Evolutionary conservation across 2,329 filamentous ascomycete species (phyloP).

Genomic region (Sclerotinia glacialis): DNA sequence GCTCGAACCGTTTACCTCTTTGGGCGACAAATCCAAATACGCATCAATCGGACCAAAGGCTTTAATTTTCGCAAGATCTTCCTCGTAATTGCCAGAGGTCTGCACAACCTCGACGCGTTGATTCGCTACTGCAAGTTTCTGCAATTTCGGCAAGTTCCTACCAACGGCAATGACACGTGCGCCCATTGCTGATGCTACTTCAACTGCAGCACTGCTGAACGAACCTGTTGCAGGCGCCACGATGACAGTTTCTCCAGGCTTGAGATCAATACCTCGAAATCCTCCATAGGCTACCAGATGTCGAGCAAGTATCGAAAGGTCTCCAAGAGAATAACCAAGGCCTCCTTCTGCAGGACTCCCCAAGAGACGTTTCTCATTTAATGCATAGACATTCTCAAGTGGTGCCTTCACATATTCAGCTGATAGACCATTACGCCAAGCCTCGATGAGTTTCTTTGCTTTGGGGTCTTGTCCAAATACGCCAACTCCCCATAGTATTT

Average conservation of each 20-base stretch:
- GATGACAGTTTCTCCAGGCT: slow-evolving; percentile 47
- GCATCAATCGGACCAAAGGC: slow-evolving; percentile 42
- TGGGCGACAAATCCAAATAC: slow-evolving; percentile 48
- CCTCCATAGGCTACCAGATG: slow-evolving; percentile 49
- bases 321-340: slow-evolving; percentile 25
- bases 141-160: slow-evolving; percentile 42
- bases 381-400: slow-evolving; percentile 40
- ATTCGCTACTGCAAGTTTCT: slow-evolving; percentile 37
- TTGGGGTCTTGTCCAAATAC: slow-evolving; percentile 33
- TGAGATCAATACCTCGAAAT: slow-evolving; percentile 44
- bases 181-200: slow-evolving; percentile 48
- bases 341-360: slow-evolving; percentile 20
- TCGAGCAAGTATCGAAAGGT: slow-evolving; percentile 23
- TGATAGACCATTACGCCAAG: slow-evolving; percentile 40
- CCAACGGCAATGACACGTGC: slow-evolving; percentile 51
- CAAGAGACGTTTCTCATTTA: slow-evolving; percentile 40
- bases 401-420: slow-evolving; percentile 42
- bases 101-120: slow-evolving; percentile 43
- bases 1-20: slow-evolving; percentile 41
- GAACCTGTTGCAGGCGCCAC: slow-evolving; percentile 48
- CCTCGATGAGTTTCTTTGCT: slow-evolving; percentile 36
- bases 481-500: slow-evolving; percentile 38
- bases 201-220: slow-evolving; percentile 46
- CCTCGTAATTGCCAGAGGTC: slow-evolving; percentile 43
- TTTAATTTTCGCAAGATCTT: slow-evolving; percentile 26